These are phyloP conservation scores for Naganishia sp. DNA, from an alignment of 1,284 basidiomycete species.

Conservation along the genomic window DNA sequence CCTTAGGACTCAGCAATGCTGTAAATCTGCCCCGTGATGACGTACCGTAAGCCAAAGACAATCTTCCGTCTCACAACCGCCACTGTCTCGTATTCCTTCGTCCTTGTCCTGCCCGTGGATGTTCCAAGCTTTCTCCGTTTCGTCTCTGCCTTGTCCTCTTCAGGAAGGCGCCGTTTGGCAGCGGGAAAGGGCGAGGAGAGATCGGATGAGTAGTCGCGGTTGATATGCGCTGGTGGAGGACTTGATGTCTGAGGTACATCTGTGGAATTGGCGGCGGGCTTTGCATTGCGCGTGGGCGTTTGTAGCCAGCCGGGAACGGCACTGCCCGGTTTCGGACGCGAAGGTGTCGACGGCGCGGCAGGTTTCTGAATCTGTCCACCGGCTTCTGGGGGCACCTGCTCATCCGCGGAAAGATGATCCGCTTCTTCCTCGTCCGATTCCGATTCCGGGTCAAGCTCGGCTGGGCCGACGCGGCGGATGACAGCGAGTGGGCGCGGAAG, in stretches of 20 bases:
- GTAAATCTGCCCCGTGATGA: not conserved
- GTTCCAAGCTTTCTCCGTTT: conserved; percentile 23
- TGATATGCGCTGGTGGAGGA: conserved; percentile 31
- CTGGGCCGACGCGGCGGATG: conserved; percentile 42
- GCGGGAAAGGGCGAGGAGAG: conserved; percentile 39
- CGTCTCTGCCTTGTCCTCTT: conserved; percentile 28
- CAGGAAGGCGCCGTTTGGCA: conserved; percentile 28
- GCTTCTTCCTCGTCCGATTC: conserved; percentile 35
- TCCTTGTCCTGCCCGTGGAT: conserved; percentile 32
- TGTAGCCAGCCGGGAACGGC: conserved; percentile 18
- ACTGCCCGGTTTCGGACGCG: conserved; percentile 33
- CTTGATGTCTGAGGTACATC: not conserved
- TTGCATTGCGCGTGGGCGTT: conserved; percentile 17
- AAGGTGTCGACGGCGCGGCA: conserved; percentile 8
- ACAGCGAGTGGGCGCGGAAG: conserved; percentile 77
- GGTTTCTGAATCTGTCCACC: not conserved
- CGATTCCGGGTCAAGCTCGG: conserved; percentile 36
- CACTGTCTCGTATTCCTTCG: conserved; percentile 51
- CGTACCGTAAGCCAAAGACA: conserved; percentile 51
- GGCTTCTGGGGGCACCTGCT: not conserved
- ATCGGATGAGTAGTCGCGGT: conserved; percentile 50
- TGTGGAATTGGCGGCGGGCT: conserved; percentile 7
- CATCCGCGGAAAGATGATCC: not conserved
- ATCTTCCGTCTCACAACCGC: conserved; percentile 52
- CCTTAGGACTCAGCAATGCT: not conserved